Evolutionary conservation across 148 eudicot genomes (phyloP), one percentile per base, ranked within the genome.

Genomic region (Agrostemma githago): DNA sequence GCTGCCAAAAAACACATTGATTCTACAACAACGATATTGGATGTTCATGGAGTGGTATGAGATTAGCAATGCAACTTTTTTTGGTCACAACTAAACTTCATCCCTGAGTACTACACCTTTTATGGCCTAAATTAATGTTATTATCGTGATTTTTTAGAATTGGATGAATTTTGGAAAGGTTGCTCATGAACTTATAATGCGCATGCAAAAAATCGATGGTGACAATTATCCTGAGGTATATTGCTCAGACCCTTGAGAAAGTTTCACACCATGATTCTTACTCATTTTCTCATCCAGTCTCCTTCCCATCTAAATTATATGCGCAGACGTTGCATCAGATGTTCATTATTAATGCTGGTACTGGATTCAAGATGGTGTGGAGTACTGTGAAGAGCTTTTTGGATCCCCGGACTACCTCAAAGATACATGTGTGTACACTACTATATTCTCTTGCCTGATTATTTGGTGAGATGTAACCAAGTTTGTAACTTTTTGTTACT

Each of bases 151-250:
- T 79, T 62, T 87, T 87, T 84, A 94, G 98, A 88, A 86, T 72
- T 91, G 97, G 98, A 87, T 89, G 98, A 91, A 83, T 78, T 89
- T 94, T 81, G 93, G 98, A 40, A 94, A 91, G 86, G 85, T 88
- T 76, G 98, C 93, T 44, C 92, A 83, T 79, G 97, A 94, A 81
- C 85, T 94, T 77, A 87, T 92, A 4, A 85, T 88, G 93, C 91
- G 93, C 72, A 94, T 94, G 84, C 98, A 91, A 72, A 94, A 89
- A 76, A 85, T 94, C 76, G 98, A 94, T 48, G 96, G 93, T 59
- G 97, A 90, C 74, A 91, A 94, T 84, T 91, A 94, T 77, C 98
- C 98, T 65, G 98, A 94, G 96, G 98, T 94, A 75, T 48, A 38
- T 64, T 65, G 60, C 37, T 61, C 38, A 73, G 14, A 64, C 75